Evolutionary conservation across 495 filamentous ascomycete genomes (phyloP).

Genomic region (Penicillium diatomitis): DNA sequence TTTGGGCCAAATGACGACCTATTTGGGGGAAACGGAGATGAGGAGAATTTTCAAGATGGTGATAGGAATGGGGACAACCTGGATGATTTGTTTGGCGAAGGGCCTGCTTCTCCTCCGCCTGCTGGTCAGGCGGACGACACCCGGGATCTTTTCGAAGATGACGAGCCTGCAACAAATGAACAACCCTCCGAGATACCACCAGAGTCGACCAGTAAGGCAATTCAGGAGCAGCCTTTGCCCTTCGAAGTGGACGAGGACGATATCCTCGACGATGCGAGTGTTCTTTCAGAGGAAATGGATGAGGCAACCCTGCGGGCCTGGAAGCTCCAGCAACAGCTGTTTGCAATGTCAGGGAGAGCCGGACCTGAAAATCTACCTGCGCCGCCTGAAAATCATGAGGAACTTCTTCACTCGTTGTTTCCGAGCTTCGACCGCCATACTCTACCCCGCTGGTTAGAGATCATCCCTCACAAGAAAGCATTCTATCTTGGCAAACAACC

Average conservation of each 20-base stretch:
- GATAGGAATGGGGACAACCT: conserved; percentile 21
- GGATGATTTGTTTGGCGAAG: conserved; percentile 49
- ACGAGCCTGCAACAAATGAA: conserved; percentile 18
- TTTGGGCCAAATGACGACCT: conserved; percentile 32
- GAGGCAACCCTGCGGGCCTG: conserved; percentile 34
- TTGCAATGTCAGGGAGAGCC: conserved; percentile 35
- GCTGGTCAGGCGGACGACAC: conserved; percentile 33
- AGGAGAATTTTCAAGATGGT: conserved; percentile 15
- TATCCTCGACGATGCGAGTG: conserved; percentile 20
- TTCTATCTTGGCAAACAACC: conserved; percentile 61
- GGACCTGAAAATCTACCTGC: conserved; percentile 41
- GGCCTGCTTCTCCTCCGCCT: conserved; percentile 26
- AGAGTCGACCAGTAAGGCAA: conserved; percentile 15
- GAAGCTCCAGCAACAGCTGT: conserved; percentile 44
- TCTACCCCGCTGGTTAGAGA: conserved; percentile 58
- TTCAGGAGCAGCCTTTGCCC: conserved; percentile 20
- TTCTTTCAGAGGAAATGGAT: conserved; percentile 36
- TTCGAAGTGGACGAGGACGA: conserved; percentile 30
- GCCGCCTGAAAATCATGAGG: conserved; percentile 53
- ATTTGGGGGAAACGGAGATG: conserved; percentile 33
- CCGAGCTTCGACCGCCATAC: conserved; percentile 60
- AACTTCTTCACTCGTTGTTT: conserved; percentile 59
- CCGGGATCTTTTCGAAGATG: conserved; percentile 32
- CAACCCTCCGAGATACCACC: conserved; percentile 17
- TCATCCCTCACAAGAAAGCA: conserved; percentile 67